A percentile compares a stretch with the other conserved stretches of the same genome.
These are phyloP conservation scores for Rhodotorula diobovata DNA, from an alignment of 768 basidiomycete genomes.

Conservation along the genomic window DNA sequence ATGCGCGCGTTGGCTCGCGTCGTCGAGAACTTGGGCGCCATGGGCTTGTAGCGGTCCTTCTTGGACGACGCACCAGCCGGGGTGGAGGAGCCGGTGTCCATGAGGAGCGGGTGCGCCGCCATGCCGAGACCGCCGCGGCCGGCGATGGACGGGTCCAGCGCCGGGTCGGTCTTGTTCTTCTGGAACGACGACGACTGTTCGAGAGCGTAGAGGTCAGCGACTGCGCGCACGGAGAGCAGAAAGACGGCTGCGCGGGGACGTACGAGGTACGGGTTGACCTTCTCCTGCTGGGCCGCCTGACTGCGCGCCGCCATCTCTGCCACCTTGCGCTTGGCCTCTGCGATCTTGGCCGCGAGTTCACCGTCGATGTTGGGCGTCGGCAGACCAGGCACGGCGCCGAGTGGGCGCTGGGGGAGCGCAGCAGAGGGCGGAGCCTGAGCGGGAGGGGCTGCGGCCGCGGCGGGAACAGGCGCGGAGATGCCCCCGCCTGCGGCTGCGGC, in stretches of 20 bases:
- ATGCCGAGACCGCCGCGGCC: slow-evolving; percentile 81
- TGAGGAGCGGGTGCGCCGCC: slow-evolving; percentile 79
- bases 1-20: slow-evolving; percentile 80
- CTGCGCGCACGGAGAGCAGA: neutral
- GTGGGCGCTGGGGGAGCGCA: slow-evolving; percentile 48
- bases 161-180: slow-evolving; percentile 24
- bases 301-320: slow-evolving; percentile 74
- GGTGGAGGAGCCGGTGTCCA: slow-evolving; percentile 58
- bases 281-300: slow-evolving; percentile 51
- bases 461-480: slow-evolving; percentile 44
- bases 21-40: slow-evolving; percentile 98
- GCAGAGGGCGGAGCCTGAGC: slow-evolving; percentile 42
- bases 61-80: slow-evolving; percentile 53
- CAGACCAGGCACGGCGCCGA: slow-evolving; percentile 41
- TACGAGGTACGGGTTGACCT: slow-evolving; percentile 85
- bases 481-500: slow-evolving; percentile 19
- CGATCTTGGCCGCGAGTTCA: slow-evolving; percentile 66
- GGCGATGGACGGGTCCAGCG: slow-evolving; percentile 59
- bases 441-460: slow-evolving; percentile 41
- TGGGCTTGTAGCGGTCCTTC: slow-evolving; percentile 91
- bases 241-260: too few relatives aligned
- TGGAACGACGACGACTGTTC: slow-evolving; percentile 38
- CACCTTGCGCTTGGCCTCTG: slow-evolving; percentile 79
- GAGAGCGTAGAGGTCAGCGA: slow-evolving; percentile 47
- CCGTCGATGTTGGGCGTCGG: slow-evolving; percentile 51